Conservation (phyloP, 257 asterid species). For the Nicotiana otophora region DNA sequence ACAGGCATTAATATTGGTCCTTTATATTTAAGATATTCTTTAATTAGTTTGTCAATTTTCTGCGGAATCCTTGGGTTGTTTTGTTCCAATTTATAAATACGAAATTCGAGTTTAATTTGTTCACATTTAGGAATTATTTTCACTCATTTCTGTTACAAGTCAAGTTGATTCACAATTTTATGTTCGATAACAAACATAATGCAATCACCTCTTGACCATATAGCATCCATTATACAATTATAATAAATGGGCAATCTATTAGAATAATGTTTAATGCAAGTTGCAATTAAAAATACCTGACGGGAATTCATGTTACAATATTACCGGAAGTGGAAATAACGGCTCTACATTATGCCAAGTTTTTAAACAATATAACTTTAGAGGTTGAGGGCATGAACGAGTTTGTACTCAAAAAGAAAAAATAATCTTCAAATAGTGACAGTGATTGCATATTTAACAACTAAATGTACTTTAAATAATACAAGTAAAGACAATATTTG, state of each 20-base stretch:
- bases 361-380: no score
- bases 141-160: constrained; percentile 2
- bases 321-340: not conserved
- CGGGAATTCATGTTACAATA: not conserved
- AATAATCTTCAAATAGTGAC: not conserved
- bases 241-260: not conserved
- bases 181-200: not conserved
- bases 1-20: not conserved
- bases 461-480: no score
- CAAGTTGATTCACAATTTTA: not conserved
- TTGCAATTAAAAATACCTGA: not conserved
- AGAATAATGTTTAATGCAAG: not conserved
- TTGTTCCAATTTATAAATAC: not conserved
- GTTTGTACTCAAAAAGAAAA: not conserved
- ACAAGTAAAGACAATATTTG: no score
- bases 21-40: not conserved
- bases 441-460: not conserved
- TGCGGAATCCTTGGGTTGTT: not conserved
- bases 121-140: not conserved
- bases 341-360: not conserved
- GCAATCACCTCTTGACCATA: not conserved
- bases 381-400: not conserved
- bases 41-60: not conserved
- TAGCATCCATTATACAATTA: not conserved
- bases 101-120: not conserved